phyloP scores from a whole-genome alignment of 1,139 yeast genomes.

The Chernovozyma sophiae-reginae region DNA sequence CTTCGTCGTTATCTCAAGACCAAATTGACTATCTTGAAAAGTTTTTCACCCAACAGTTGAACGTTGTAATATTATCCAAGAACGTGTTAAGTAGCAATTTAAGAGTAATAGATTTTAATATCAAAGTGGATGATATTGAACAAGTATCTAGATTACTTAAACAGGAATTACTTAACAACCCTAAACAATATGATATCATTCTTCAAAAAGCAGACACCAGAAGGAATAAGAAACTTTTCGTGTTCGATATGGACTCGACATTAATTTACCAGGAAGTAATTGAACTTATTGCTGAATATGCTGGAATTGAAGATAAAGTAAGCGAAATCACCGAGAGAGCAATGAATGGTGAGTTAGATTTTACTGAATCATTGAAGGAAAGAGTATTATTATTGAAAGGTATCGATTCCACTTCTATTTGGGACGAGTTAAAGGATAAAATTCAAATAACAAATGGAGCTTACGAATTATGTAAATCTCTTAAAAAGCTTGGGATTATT shows the following conservation, averaged over 20 bases:
- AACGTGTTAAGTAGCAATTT: conserved; percentile 7
- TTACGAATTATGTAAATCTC: conserved; percentile 56
- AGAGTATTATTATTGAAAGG: conserved; percentile 81
- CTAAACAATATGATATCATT: conserved; percentile 26
- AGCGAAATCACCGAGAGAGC: conserved; percentile 81
- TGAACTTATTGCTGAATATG: conserved; percentile 77
- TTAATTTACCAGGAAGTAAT: conserved; percentile 94
- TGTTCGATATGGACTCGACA: conserved; percentile 98
- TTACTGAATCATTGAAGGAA: conserved; percentile 71
- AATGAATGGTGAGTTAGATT: conserved; percentile 96
- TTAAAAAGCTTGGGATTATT: conserved; percentile 59
- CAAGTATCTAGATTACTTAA: conserved; percentile 7
- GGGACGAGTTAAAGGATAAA: conserved; percentile 73
- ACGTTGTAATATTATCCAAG: conserved; percentile 5
- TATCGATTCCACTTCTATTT: conserved; percentile 64
- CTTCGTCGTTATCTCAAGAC: not conserved
- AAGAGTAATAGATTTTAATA: conserved; percentile 14
- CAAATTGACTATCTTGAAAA: conserved; percentile 3
- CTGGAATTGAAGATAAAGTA: conserved; percentile 29
- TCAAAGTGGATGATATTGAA: conserved; percentile 8
- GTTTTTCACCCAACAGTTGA: conserved; percentile 10
- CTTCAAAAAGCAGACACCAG: conserved; percentile 31
- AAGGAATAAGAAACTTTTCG: conserved; percentile 59
- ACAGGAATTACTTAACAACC: conserved; percentile 4
- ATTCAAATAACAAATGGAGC: conserved; percentile 83